A percentile compares a stretch with the other conserved stretches of the same genome.
phyloP scores from a whole-genome alignment of 345 rosid species.

The Bruguiera parviflora region DNA sequence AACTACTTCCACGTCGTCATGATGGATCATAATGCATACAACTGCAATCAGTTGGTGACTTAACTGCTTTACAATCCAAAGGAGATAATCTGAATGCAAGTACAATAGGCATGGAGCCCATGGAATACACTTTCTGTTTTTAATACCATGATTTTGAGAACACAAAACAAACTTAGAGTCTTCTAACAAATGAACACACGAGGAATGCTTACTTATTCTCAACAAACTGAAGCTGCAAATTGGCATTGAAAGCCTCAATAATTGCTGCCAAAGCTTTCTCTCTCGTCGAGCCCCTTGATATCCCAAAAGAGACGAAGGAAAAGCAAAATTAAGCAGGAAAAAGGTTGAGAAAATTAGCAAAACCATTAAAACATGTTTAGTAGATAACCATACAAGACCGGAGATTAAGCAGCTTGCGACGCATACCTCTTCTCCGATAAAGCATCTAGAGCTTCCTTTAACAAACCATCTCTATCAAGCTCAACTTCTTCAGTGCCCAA shows the following conservation, averaged over 20 bases:
- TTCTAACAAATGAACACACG: not conserved
- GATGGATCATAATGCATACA: not conserved
- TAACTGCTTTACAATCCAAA: too few relatives aligned
- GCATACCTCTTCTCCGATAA: slow-evolving; percentile 67
- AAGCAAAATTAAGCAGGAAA: not conserved
- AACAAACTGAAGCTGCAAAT: slow-evolving; percentile 67
- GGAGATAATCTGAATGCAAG: too few relatives aligned
- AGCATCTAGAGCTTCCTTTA: slow-evolving; percentile 84
- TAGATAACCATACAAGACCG: not conserved
- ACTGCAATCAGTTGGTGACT: too few relatives aligned
- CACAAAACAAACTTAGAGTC: not conserved
- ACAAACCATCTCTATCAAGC: slow-evolving; percentile 53
- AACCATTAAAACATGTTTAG: not conserved
- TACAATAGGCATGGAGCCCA: too few relatives aligned
- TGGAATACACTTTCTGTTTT: too few relatives aligned
- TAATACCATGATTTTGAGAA: not conserved
- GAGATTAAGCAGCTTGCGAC: not conserved
- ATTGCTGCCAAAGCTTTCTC: slow-evolving; percentile 72
- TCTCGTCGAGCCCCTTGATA: slow-evolving; percentile 70
- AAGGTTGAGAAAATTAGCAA: not conserved
- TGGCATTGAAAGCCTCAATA: slow-evolving; percentile 63
- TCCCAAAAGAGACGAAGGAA: slow-evolving; percentile 13
- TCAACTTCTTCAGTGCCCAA: slow-evolving; percentile 56
- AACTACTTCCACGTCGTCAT: not conserved
- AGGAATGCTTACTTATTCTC: slow-evolving; percentile 68